These are phyloP conservation scores for Malus hybrid DNA, from an alignment of 331 rosid genomes.

Conservation along the genomic window DNA sequence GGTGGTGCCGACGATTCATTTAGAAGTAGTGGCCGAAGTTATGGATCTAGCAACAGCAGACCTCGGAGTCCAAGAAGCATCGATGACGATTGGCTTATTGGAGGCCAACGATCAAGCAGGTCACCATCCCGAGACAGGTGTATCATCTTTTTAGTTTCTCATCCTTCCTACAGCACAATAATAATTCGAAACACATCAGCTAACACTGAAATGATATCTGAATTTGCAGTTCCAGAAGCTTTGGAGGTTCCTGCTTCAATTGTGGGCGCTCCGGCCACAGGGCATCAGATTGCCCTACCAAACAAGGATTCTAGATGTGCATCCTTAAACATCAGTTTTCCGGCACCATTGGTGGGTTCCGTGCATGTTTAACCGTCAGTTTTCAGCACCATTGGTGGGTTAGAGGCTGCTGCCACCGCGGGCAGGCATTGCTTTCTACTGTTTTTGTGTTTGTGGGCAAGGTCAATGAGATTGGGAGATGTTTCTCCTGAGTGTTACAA, in stretches of 20 bases:
- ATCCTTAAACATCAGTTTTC: slow-evolving; percentile 12
- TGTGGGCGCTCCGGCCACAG: slow-evolving; percentile 89
- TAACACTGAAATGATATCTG: slow-evolving; percentile 20
- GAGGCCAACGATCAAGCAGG: slow-evolving; percentile 71
- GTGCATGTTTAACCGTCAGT: slow-evolving; percentile 4
- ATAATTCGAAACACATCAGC: neutral
- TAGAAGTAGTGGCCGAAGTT: slow-evolving; percentile 27
- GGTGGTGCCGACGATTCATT: slow-evolving; percentile 29
- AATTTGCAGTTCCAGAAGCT: slow-evolving; percentile 45
- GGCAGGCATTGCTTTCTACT: slow-evolving; percentile 11
- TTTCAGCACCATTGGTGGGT: slow-evolving; percentile 15
- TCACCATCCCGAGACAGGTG: slow-evolving; percentile 69
- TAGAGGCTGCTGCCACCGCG: slow-evolving; percentile 24
- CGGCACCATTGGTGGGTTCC: slow-evolving; percentile 6
- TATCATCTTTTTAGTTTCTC: neutral
- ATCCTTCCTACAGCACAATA: neutral
- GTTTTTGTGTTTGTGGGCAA: slow-evolving; percentile 9
- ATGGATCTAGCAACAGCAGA: slow-evolving; percentile 48
- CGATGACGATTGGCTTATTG: slow-evolving; percentile 83
- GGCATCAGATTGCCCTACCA: slow-evolving; percentile 81
- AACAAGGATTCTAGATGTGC: slow-evolving; percentile 28
- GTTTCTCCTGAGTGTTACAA: slow-evolving; percentile 17
- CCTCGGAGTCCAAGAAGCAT: slow-evolving; percentile 43
- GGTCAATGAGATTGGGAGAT: slow-evolving; percentile 23
- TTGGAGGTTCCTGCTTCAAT: slow-evolving; percentile 83